Evolutionary conservation across 805 yeast species (phyloP).

Genomic region (Spencermartinsiella europaea): DNA sequence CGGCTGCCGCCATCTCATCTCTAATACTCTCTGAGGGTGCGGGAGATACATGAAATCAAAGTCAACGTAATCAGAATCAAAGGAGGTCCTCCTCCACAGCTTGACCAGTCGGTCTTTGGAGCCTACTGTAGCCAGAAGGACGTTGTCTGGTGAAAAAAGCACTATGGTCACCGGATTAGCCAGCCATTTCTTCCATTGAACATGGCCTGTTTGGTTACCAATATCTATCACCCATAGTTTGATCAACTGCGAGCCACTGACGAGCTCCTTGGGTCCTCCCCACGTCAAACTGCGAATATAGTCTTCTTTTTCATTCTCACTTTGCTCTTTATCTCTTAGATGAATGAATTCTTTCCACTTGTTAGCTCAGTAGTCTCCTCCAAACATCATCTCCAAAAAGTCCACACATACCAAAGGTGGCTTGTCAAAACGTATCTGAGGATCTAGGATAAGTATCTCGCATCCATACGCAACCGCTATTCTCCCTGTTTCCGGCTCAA

Average conservation of each 20-base stretch:
- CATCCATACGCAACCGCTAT: slow-evolving; percentile 27
- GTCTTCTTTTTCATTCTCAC: slow-evolving; percentile 24
- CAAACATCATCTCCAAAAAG: neutral
- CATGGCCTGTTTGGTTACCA: neutral
- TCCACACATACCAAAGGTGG: slow-evolving; percentile 12
- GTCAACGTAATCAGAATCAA: slow-evolving; percentile 54
- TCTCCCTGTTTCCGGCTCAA: slow-evolving; percentile 55
- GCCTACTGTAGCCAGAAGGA: slow-evolving; percentile 59
- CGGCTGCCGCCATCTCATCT: slow-evolving; percentile 52
- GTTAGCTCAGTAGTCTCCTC: neutral
- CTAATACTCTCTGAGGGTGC: slow-evolving; percentile 57
- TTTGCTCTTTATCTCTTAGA: slow-evolving; percentile 17
- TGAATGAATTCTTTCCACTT: slow-evolving; percentile 9
- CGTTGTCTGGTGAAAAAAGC: slow-evolving; percentile 61
- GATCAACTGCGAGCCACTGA: slow-evolving; percentile 53
- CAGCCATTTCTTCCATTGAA: slow-evolving; percentile 45
- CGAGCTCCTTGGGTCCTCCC: slow-evolving; percentile 53
- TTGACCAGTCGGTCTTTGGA: slow-evolving; percentile 62
- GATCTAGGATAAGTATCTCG: slow-evolving; percentile 23
- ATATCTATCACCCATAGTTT: slow-evolving; percentile 43
- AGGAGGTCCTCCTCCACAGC: slow-evolving; percentile 71
- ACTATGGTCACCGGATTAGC: slow-evolving; percentile 57
- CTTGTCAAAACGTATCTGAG: slow-evolving; percentile 20
- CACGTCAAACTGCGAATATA: slow-evolving; percentile 45
- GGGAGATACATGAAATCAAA: slow-evolving; percentile 66